phyloP scores from a whole-genome alignment of 2,329 filamentous ascomycete species.

The Colletotrichum viniferum region DNA sequence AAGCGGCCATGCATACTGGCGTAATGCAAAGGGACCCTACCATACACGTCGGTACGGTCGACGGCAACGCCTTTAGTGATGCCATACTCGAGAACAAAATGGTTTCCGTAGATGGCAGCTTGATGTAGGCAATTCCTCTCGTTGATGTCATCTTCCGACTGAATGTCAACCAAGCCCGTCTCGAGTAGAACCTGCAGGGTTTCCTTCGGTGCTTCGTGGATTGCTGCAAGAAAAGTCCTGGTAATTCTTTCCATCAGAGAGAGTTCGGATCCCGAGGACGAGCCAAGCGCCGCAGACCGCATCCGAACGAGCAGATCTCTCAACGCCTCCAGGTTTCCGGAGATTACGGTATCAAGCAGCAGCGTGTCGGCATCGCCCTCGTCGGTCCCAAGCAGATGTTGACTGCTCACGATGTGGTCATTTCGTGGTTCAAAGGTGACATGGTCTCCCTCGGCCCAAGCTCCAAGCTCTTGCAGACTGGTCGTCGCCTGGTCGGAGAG shows the following conservation, averaged over 20 bases:
- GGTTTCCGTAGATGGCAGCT: slow-evolving; percentile 90
- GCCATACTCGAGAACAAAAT: slow-evolving; percentile 76
- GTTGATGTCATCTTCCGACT: slow-evolving; percentile 96
- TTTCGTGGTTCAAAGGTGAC: slow-evolving; percentile 74
- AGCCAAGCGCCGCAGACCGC: slow-evolving; percentile 50
- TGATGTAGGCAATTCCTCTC: slow-evolving; percentile 96
- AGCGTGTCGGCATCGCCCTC: slow-evolving; percentile 90
- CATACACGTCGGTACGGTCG: slow-evolving; percentile 87
- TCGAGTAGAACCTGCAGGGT: slow-evolving; percentile 78
- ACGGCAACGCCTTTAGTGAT: slow-evolving; percentile 79
- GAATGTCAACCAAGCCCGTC: slow-evolving; percentile 84
- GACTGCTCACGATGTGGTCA: slow-evolving; percentile 69
- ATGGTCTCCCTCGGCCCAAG: slow-evolving; percentile 96
- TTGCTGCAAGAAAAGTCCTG: slow-evolving; percentile 86
- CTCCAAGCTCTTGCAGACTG: slow-evolving; percentile 91
- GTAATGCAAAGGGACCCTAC: slow-evolving; percentile 91
- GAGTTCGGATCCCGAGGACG: slow-evolving; percentile 57
- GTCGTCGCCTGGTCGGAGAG: slow-evolving; percentile 96
- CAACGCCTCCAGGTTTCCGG: slow-evolving; percentile 78
- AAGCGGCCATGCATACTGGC: slow-evolving; percentile 92
- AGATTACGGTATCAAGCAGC: slow-evolving; percentile 83
- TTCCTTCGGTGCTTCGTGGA: slow-evolving; percentile 81
- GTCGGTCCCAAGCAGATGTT: slow-evolving; percentile 74
- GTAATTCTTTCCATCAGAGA: slow-evolving; percentile 78
- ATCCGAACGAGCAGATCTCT: slow-evolving; percentile 82